Base-by-base conservation (phyloP, 768 basidiomycete genomes). In the Lactarius quietus region DNA sequence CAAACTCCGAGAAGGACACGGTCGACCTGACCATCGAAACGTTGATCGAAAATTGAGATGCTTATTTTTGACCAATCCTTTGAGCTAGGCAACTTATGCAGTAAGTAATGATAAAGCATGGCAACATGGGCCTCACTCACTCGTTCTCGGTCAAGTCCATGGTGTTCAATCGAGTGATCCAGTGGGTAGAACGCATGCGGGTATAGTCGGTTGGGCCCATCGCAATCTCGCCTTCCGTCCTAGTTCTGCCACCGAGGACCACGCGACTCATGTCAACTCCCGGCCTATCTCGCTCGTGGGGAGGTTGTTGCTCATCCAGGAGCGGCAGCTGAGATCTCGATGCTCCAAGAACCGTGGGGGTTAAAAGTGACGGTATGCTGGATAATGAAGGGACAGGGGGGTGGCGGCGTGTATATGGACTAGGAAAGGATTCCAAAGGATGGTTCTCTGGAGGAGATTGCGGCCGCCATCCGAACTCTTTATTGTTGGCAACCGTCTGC, bases 171-270 rank as follows among this genome's bases (percentile, higher is more conserved):
- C 76, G 80, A 69, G 92, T 85, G 75, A 88, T 83, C 90, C 91
- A 93, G 71, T 85, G 89, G 0, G 85, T 79, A 1, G 88, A 83
- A 59, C 84, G 85, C 85, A 90, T 87, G 65, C 86, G 80, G 6
- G 83, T 84, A 70, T 87, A 81, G 63, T 87, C 85, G 23, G 80
- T 77, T 0, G 82, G 77, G 14, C 76, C 71, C 1, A 79, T 63
- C 17, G 75, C 68, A 2, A 72, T 62, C 23, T 86, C 85, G 8
- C 73, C 68, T 3, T 84, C 86, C 3, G 77, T 70, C 31, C 78
- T 72, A 3, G 77, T 70, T 36, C 78, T 72, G 3, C 80, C 79
- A n/a, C 83, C 84, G 7, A 88, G 77, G 18, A 79, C 85, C 87
- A 89, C 87, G 45, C 86, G 80, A 70, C 90, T 86, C 80, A 89